Percentiles rank a stretch among this genome's conserved stretches.
Evolutionary conservation across 2,329 filamentous ascomycete genomes (phyloP).

Genomic region (Stachybotrys chartarum): DNA sequence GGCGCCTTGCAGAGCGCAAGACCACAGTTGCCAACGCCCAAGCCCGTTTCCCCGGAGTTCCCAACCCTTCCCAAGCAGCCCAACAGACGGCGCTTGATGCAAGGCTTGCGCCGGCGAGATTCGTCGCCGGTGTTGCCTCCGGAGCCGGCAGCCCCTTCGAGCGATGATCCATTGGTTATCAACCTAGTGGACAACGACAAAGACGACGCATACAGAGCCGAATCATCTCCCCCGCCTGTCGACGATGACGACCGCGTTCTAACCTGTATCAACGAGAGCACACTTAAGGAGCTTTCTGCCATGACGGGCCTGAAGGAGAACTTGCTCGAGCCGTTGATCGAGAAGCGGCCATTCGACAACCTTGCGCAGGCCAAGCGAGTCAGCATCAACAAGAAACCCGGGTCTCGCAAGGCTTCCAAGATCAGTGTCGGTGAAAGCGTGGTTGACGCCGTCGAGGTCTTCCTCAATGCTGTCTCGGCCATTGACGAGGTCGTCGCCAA

Average conservation of each 20-base stretch:
- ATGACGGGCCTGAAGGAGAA: constrained; percentile 69
- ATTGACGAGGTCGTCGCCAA: constrained; percentile 75
- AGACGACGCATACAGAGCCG: constrained; percentile 32
- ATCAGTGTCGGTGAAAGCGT: constrained; percentile 45
- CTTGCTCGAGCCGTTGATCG: constrained; percentile 61
- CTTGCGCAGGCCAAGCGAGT: constrained; percentile 62
- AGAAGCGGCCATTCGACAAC: constrained; percentile 64
- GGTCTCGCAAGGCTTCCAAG: constrained; percentile 37
- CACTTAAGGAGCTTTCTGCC: constrained; percentile 68
- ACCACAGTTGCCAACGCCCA: constrained; percentile 6
- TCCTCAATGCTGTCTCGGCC: constrained; percentile 72
- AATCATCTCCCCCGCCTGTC: constrained; percentile 18
- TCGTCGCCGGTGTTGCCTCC: constrained; percentile 14
- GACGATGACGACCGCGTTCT: constrained; percentile 48
- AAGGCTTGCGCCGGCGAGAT: constrained; percentile 23
- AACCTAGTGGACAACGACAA: constrained; percentile 31
- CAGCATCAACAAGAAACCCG: constrained; percentile 41
- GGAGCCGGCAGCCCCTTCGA: constrained; percentile 15
- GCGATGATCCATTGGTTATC: constrained; percentile 25
- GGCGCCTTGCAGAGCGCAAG: constrained; percentile 14
- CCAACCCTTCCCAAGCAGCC: constrained; percentile 23
- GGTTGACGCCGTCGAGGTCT: constrained; percentile 53
- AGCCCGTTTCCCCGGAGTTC: constrained; percentile 11
- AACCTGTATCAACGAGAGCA: constrained; percentile 76
- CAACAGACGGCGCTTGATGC: constrained; percentile 25